phyloP scores from a whole-genome alignment of 495 filamentous ascomycete species.

The Clavariopsis aquatica region DNA sequence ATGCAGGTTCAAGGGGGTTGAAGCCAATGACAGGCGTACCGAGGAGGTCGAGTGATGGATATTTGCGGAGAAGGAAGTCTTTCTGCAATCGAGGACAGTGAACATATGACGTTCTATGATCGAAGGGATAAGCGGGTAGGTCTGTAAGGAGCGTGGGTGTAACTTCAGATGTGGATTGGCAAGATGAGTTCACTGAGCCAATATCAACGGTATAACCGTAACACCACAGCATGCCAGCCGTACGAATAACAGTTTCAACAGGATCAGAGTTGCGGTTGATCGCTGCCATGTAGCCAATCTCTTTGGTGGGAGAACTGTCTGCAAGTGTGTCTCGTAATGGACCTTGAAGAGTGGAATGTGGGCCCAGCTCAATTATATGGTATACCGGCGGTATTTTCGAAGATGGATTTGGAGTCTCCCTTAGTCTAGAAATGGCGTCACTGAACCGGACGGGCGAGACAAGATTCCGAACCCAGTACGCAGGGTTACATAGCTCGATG shows the following conservation, averaged over 20 bases:
- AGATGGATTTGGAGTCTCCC: not conserved
- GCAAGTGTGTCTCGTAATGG: constrained; percentile 4
- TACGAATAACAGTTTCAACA: not conserved
- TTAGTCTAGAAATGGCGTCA: constrained; percentile 47
- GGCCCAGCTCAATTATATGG: constrained; percentile 1
- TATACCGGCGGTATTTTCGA: not conserved
- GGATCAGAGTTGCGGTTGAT: constrained; percentile 1
- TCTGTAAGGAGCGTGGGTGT: not conserved
- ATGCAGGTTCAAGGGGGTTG: constrained; percentile 7
- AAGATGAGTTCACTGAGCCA: not conserved
- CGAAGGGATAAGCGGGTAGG: not conserved
- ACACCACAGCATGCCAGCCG: constrained; percentile 2
- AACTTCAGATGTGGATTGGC: not conserved
- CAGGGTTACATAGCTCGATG: not conserved
- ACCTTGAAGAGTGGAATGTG: constrained; percentile 9
- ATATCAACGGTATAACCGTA: constrained; percentile 4
- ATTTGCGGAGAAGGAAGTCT: not conserved
- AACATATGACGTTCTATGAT: not conserved
- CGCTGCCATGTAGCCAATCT: constrained; percentile 1
- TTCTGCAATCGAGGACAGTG: constrained; percentile 1
- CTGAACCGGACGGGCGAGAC: constrained; percentile 49
- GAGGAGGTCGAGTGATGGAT: constrained; percentile 5
- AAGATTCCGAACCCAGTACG: constrained; percentile 12
- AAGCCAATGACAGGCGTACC: not conserved
- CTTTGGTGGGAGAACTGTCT: not conserved